Conservation (phyloP, 2,329 filamentous ascomycete species). For the Emergomyces orientalis region DNA sequence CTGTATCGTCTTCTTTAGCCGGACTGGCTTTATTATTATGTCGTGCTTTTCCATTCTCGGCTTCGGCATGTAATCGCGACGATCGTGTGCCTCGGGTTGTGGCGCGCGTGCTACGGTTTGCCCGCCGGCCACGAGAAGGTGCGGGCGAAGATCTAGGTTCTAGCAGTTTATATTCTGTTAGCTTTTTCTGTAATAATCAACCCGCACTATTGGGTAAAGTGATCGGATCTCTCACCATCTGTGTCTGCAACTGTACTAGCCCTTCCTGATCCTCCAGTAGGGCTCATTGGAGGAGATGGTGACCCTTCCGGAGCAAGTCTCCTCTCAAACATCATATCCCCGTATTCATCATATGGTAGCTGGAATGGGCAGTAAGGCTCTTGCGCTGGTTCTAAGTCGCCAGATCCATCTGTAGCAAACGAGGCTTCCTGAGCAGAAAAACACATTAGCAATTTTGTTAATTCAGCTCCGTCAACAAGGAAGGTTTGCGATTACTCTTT, state of each 20-base stretch:
- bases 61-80: constrained; percentile 32
- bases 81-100: constrained; percentile 30
- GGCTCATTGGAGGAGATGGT: constrained; percentile 33
- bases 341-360: constrained; percentile 46
- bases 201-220: constrained; percentile 1
- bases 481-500: constrained; percentile 50
- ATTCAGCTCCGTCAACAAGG: neutral
- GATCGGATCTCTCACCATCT: constrained; percentile 31
- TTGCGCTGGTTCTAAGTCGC: constrained; percentile 41
- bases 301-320: constrained; percentile 37
- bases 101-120: constrained; percentile 25
- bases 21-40: constrained; percentile 21
- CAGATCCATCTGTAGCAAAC: constrained; percentile 47
- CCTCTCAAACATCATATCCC: constrained; percentile 41
- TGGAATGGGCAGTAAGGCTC: constrained; percentile 59
- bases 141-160: constrained; percentile 37
- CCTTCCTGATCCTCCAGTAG: constrained; percentile 30
- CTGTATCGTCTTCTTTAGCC: constrained; percentile 33
- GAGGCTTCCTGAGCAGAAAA: constrained; percentile 41
- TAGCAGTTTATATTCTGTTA: constrained; percentile 14
- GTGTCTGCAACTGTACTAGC: constrained; percentile 41
- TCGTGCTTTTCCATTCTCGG: constrained; percentile 25
- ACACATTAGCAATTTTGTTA: neutral
- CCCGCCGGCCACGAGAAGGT: constrained; percentile 30
- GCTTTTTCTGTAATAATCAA: neutral